Percentiles rank a stretch among this genome's conserved stretches.
Evolutionary conservation across 1,139 yeast species (phyloP).

Genomic region (Diutina ranongensis): DNA sequence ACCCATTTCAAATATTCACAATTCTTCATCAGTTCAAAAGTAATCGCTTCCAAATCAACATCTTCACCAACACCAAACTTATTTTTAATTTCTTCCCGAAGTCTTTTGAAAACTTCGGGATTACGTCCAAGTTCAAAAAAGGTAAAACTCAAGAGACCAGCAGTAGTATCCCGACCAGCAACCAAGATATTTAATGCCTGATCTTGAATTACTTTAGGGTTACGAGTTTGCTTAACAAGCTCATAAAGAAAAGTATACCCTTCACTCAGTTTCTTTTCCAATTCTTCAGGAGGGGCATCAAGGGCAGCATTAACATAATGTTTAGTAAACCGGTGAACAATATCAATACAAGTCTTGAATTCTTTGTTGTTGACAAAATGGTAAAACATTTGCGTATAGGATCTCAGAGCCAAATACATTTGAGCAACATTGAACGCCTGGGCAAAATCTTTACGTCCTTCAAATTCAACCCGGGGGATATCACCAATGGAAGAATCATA

Average conservation of each 20-base stretch:
- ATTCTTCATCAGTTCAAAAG: slow-evolving; percentile 5
- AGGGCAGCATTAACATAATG: slow-evolving; percentile 1
- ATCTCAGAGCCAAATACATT: slow-evolving; percentile 8
- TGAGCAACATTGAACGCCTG: slow-evolving; percentile 10
- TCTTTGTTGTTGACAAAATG: slow-evolving; percentile 8
- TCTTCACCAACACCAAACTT: slow-evolving; percentile 4
- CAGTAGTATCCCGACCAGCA: slow-evolving; percentile 6
- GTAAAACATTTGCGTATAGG: slow-evolving; percentile 9
- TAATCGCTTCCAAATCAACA: slow-evolving; percentile 1
- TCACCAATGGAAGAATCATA: slow-evolving; percentile 7
- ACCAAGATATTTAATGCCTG: slow-evolving; percentile 6
- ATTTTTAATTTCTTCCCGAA: neutral
- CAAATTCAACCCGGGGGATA: neutral
- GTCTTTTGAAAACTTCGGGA: neutral
- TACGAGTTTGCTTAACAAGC: slow-evolving; percentile 3
- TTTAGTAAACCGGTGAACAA: slow-evolving; percentile 6
- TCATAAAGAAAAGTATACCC: slow-evolving; percentile 6
- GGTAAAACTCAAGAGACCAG: slow-evolving; percentile 6
- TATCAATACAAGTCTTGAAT: slow-evolving; percentile 14
- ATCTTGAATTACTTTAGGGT: slow-evolving; percentile 6
- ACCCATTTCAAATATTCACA: slow-evolving; percentile 6
- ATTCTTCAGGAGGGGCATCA: neutral
- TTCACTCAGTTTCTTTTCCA: neutral
- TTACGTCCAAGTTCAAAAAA: slow-evolving; percentile 6
- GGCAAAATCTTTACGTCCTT: slow-evolving; percentile 6